Base-by-base conservation (phyloP, 2,329 filamentous ascomycete genomes). In the Didymella sp. region DNA sequence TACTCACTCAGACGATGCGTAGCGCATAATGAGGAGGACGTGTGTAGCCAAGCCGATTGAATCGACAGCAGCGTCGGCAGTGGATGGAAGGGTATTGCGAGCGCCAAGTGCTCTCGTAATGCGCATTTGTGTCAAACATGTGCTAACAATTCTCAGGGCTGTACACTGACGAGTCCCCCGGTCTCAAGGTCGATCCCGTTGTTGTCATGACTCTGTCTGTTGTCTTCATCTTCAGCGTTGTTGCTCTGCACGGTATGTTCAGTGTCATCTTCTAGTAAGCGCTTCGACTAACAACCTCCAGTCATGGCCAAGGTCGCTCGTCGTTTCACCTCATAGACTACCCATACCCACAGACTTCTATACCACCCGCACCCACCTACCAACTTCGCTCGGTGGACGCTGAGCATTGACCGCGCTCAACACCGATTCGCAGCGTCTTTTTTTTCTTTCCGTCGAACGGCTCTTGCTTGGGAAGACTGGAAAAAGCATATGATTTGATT, bases 151-250 rank as follows among this genome's bases (percentile, higher is more conserved):
- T 25, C 19, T n/a, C 55, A 92, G 89, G 87, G 80, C 89, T 99
- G 41, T 99, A 99, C 87, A 99, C 95, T 56, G 95, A 99, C 76
- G 95, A 99, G 83, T 96, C 91, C 65, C 95, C 95, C 57, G 95
- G 95, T 61, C 84, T 99, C 72, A 96, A 97, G 84, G 95, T 99
- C 65, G 95, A 99, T 78, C 95, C 95, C 21, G 95, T 99, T 58
- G 93, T 99, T 66, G 94, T 99, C 64, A 85, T 99, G 74, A 95
- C 97, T 68, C 85, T 99, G 70, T 96, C 92, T 73, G 87, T 99
- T 71, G 95, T 96, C 62, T 99, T 99, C 80, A 99, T 99, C 80
- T 97, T 99, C 83, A 95, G 90, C 74, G 95, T 99, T 75, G 95
- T 99, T 73, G 93, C 92, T 69, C 85, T 99, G 75, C 95, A 99